Evolutionary conservation across 306 rosid species (phyloP).

Genomic region (Prunus padus): DNA sequence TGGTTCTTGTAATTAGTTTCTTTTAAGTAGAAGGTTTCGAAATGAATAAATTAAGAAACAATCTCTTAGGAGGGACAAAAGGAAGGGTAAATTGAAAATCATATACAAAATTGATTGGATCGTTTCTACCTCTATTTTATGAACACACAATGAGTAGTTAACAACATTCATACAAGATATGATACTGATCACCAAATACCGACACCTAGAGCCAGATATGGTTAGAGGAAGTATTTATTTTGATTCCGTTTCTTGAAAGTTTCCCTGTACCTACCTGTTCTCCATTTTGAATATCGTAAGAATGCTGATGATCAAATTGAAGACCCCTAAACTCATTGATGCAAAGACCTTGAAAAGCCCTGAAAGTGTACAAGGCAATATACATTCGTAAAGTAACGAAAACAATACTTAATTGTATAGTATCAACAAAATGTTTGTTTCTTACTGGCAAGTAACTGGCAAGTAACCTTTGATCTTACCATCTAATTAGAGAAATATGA

Average conservation of each 20-base stretch:
- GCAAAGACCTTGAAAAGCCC: conserved; percentile 97
- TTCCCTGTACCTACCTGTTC: conserved; percentile 83
- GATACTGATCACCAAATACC: background rate
- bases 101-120: too few species aligned
- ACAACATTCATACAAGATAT: background rate
- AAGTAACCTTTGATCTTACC: conserved; percentile 46
- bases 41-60: too few species aligned
- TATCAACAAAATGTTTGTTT: background rate
- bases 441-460: background rate
- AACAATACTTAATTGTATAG: background rate
- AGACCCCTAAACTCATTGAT: conserved; percentile 84
- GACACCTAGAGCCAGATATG: background rate
- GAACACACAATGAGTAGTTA: too few species aligned
- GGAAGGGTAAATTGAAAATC: too few species aligned
- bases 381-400: background rate
- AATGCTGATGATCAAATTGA: conserved; percentile 79
- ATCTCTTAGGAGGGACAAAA: too few species aligned
- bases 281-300: conserved; percentile 81
- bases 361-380: conserved; percentile 43
- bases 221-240: background rate
- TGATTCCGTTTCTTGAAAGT: conserved; percentile 8
- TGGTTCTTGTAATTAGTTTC: too few species aligned
- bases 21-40: too few species aligned
- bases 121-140: too few species aligned
- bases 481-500: conserved; percentile 78